These are phyloP conservation scores for Boletus subparvulus DNA, from an alignment of 768 basidiomycete genomes.

Conservation along the genomic window DNA sequence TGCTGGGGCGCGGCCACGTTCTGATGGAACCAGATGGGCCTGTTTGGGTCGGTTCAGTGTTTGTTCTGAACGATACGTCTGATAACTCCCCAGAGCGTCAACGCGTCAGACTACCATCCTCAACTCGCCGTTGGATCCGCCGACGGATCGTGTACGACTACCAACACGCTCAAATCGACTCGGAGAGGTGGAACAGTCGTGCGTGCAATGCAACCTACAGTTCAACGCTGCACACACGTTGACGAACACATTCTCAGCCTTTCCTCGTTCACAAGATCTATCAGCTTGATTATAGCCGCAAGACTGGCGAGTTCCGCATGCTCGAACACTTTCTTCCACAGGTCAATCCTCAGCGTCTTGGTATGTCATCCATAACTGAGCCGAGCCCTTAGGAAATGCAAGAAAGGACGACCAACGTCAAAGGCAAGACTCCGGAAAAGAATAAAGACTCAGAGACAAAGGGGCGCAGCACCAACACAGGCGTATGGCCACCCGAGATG, in stretches of 20 bases:
- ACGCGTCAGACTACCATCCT: slow-evolving; percentile 82
- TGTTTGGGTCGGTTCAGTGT: slow-evolving; percentile 67
- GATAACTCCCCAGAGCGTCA: slow-evolving; percentile 50
- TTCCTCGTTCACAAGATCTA: slow-evolving; percentile 79
- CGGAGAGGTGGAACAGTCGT: slow-evolving; percentile 73
- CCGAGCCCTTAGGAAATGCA: slow-evolving; percentile 44
- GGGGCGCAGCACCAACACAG: slow-evolving; percentile 41
- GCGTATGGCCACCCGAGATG: slow-evolving; percentile 79
- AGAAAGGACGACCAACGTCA: slow-evolving; percentile 36
- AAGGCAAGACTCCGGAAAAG: slow-evolving; percentile 31
- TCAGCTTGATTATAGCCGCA: slow-evolving; percentile 84
- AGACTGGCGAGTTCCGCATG: slow-evolving; percentile 76
- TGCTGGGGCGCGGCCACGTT: slow-evolving; percentile 71
- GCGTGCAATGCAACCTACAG: slow-evolving; percentile 25
- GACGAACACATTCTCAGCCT: slow-evolving; percentile 43
- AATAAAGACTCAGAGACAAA: slow-evolving; percentile 21
- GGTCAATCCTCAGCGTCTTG: slow-evolving; percentile 35
- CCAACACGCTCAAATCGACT: slow-evolving; percentile 66
- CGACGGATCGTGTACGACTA: slow-evolving; percentile 79
- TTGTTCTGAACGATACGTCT: neutral
- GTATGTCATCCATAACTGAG: neutral
- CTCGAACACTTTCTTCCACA: slow-evolving; percentile 82
- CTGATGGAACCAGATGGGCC: slow-evolving; percentile 76
- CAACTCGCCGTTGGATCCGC: slow-evolving; percentile 80
- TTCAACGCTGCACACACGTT: neutral